phyloP scores from a whole-genome alignment of 73 alveolate genomes.

The Tetrahymena thermophila region DNA sequence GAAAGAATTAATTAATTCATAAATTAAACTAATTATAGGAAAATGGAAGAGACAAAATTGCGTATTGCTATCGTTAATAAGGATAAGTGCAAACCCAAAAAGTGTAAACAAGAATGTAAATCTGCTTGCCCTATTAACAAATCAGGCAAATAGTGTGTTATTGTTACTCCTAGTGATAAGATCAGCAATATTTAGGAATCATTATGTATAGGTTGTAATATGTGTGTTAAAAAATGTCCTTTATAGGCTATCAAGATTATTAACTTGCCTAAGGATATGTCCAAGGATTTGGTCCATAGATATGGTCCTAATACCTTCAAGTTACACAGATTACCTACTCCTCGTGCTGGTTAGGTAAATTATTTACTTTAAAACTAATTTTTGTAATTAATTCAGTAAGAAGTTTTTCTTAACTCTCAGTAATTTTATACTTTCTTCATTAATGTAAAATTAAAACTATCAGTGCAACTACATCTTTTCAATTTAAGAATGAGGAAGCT shows the following conservation, averaged over 20 bases:
- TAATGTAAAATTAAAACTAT: neutral
- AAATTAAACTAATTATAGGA: neutral
- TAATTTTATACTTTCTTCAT: neutral
- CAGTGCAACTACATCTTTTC: neutral
- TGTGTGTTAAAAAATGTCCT: constrained; percentile 98
- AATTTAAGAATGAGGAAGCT: neutral
- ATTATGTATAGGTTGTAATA: constrained; percentile 98
- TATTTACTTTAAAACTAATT: neutral
- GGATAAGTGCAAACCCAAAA: constrained; percentile 98
- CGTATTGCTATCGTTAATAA: constrained; percentile 97
- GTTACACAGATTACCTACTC: constrained; percentile 96
- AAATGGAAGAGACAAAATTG: constrained; percentile 71
- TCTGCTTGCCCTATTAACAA: constrained; percentile 96
- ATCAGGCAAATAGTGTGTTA: constrained; percentile 92
- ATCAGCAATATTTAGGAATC: constrained; percentile 39
- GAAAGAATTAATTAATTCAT: neutral
- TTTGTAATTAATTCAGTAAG: neutral
- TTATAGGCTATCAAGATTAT: constrained; percentile 90
- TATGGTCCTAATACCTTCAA: constrained; percentile 96
- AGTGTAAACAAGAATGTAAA: constrained; percentile 95
- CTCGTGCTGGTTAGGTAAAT: constrained; percentile 87
- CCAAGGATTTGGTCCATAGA: constrained; percentile 90
- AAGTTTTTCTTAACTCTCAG: neutral
- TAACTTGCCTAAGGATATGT: constrained; percentile 93
- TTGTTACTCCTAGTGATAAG: constrained; percentile 61